Evolutionary conservation across 2,329 filamentous ascomycete species (phyloP).

Genomic region (Thielaviopsis populi): DNA sequence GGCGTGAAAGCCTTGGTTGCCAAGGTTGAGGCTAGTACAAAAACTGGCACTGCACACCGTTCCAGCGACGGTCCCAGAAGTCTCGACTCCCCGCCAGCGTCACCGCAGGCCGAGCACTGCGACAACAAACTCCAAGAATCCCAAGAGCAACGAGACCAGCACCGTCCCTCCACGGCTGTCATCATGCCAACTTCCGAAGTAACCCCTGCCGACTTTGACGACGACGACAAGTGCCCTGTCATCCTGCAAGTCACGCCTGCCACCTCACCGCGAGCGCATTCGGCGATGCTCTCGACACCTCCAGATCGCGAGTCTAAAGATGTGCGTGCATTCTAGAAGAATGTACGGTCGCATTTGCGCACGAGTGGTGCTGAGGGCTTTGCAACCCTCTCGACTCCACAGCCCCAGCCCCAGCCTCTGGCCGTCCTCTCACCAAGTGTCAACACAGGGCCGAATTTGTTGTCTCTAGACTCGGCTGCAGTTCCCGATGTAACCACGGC

Average conservation of each 20-base stretch:
- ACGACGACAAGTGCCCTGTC: background rate
- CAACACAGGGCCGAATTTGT: background rate
- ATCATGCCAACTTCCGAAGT: background rate
- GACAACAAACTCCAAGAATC: background rate
- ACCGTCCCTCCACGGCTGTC: background rate
- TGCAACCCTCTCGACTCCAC: background rate
- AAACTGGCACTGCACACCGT: background rate
- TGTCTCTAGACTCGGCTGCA: background rate
- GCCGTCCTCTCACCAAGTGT: background rate
- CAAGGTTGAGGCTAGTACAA: background rate
- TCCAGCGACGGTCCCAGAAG: background rate
- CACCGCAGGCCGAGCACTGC: background rate
- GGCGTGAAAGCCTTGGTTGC: conserved; percentile 1
- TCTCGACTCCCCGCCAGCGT: conserved; percentile 1
- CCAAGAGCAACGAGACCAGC: background rate
- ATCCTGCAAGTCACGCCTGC: background rate
- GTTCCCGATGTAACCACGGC: background rate
- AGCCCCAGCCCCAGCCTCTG: background rate
- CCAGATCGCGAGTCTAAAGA: conserved; percentile 13
- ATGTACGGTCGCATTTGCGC: conserved; percentile 16
- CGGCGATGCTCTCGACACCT: conserved; percentile 3
- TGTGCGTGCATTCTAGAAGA: conserved; percentile 18
- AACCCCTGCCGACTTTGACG: background rate
- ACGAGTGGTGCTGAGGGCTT: conserved; percentile 10
- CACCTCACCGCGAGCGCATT: background rate